phyloP scores from a whole-genome alignment of 306 rosid species.

The Acacia confusa region DNA sequence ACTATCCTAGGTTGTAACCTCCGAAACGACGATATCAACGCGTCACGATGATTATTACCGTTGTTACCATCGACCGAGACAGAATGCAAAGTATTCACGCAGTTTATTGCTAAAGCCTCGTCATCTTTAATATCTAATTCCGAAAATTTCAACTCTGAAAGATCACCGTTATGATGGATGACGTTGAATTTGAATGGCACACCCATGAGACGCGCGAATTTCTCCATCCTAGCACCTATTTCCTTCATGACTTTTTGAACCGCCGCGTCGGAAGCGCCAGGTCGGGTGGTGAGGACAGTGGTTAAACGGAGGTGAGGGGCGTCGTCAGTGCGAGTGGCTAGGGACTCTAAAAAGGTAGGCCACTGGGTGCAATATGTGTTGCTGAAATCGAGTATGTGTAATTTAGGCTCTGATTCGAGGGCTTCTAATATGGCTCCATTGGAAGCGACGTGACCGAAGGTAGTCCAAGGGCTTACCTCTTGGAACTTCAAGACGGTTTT shows the following conservation, averaged over 20 bases:
- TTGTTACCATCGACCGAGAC: constrained; percentile 41
- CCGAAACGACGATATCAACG: constrained; percentile 46
- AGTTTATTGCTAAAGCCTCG: constrained; percentile 81
- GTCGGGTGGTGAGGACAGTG: constrained; percentile 47
- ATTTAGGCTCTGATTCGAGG: constrained; percentile 68
- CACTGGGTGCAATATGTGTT: constrained; percentile 95
- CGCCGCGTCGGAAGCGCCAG: constrained; percentile 22
- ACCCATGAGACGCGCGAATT: constrained; percentile 89
- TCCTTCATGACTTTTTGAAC: constrained; percentile 75
- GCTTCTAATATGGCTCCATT: constrained; percentile 93
- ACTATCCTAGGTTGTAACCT: constrained; percentile 67
- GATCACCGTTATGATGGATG: constrained; percentile 68
- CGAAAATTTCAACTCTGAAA: constrained; percentile 54
- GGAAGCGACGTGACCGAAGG: constrained; percentile 90
- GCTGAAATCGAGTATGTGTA: constrained; percentile 82
- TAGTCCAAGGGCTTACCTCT: constrained; percentile 92
- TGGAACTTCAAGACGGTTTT: constrained; percentile 78
- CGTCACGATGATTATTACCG: constrained; percentile 47
- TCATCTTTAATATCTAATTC: constrained; percentile 58
- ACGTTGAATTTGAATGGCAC: constrained; percentile 86
- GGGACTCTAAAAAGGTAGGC: constrained; percentile 89
- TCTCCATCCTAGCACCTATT: constrained; percentile 80
- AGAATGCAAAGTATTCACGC: constrained; percentile 66
- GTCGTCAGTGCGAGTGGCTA: constrained; percentile 77
- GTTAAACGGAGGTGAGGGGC: constrained; percentile 82